Percentiles rank a stretch among this genome's conserved stretches.
These are phyloP conservation scores for Sporormia fimetaria DNA, from an alignment of 495 filamentous ascomycete species.

Conservation along the genomic window DNA sequence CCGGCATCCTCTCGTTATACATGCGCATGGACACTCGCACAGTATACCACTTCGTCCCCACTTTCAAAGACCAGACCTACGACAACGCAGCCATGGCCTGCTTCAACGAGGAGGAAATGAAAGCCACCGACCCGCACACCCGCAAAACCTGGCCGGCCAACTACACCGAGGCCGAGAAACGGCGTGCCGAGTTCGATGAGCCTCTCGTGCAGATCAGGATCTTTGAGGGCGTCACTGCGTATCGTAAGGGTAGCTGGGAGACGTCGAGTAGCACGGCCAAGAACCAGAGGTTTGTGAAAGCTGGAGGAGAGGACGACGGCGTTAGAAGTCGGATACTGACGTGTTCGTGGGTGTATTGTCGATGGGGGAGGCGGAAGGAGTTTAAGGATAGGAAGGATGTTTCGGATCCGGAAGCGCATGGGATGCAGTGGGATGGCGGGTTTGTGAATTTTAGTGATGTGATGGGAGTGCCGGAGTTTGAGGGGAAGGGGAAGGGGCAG, in stretches of 20 bases:
- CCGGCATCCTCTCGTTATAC: slow-evolving; percentile 9
- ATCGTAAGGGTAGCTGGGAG: slow-evolving; percentile 19
- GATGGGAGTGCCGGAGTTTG: background rate
- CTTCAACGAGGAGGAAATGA: slow-evolving; percentile 15
- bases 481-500: background rate
- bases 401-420: slow-evolving; percentile 8
- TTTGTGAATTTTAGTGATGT: slow-evolving; percentile 17
- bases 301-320: slow-evolving; percentile 5
- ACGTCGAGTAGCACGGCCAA: background rate
- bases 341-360: slow-evolving; percentile 18
- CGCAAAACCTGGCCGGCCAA: background rate
- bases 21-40: slow-evolving; percentile 16
- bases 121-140: background rate
- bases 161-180: slow-evolving; percentile 3
- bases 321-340: slow-evolving; percentile 14
- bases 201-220: slow-evolving; percentile 5
- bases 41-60: slow-evolving; percentile 18
- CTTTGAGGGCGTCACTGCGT: slow-evolving; percentile 15
- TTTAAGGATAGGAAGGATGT: slow-evolving; percentile 5
- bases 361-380: slow-evolving; percentile 17
- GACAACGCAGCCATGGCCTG: slow-evolving; percentile 6
- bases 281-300: background rate
- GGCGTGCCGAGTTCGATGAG: slow-evolving; percentile 7
- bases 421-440: slow-evolving; percentile 9
- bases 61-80: slow-evolving; percentile 19